Conservation (phyloP, 345 rosid species). For the Murraya paniculata region DNA sequence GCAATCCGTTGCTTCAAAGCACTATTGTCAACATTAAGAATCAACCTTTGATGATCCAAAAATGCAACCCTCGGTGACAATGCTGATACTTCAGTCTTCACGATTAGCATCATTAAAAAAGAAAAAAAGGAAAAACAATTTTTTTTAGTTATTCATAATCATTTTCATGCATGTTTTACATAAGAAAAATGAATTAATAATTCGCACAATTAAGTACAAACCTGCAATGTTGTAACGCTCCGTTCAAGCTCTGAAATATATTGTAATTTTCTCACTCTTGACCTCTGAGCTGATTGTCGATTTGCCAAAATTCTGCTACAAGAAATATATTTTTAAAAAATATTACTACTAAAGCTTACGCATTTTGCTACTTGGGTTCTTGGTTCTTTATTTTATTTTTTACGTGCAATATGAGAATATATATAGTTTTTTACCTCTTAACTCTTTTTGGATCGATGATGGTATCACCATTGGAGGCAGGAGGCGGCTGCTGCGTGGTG, state of each 20-base stretch:
- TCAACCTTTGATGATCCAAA: conserved; percentile 65
- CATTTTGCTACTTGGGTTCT: neutral
- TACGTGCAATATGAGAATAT: neutral
- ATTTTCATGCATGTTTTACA: neutral
- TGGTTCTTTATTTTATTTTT: neutral
- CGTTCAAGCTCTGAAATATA: conserved; percentile 64
- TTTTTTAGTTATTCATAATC: neutral
- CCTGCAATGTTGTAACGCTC: conserved; percentile 63
- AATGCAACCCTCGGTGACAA: conserved; percentile 75
- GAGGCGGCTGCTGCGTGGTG: conserved; percentile 7
- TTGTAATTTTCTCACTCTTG: conserved; percentile 61
- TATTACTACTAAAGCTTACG: neutral
- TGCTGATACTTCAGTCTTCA: conserved; percentile 66
- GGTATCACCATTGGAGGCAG: conserved; percentile 26
- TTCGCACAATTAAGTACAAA: neutral
- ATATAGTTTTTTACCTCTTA: conserved; percentile 41
- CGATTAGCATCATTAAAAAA: neutral
- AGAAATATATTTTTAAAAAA: neutral
- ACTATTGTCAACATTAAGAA: conserved; percentile 63
- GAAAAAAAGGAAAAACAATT: neutral
- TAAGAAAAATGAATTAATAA: neutral
- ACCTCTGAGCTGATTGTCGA: conserved; percentile 68
- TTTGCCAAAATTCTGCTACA: conserved; percentile 59
- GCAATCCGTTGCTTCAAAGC: conserved; percentile 77
- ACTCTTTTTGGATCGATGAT: conserved; percentile 56